These are phyloP conservation scores for Globisporangium acanthophoron DNA, from an alignment of 352 stramenopile species.

Conservation along the genomic window DNA sequence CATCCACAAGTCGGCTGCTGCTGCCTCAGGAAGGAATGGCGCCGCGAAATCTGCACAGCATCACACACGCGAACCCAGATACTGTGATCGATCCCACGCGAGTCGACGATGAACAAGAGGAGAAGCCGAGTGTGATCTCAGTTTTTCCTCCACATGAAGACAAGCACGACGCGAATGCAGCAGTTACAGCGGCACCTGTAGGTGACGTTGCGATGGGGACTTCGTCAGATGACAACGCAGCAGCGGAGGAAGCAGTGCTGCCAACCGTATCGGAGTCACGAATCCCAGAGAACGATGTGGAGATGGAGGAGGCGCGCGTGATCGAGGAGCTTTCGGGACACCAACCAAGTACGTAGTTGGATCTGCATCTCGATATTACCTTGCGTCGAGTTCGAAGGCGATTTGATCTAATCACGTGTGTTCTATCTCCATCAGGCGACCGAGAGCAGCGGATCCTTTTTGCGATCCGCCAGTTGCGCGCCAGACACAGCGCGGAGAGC, in stretches of 20 bases:
- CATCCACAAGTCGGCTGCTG: conserved; percentile 25
- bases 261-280: neutral
- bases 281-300: conserved; percentile 7
- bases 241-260: neutral
- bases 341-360: conserved; percentile 8
- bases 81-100: neutral
- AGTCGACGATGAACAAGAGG: neutral
- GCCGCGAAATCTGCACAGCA: neutral
- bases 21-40: neutral
- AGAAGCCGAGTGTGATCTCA: neutral
- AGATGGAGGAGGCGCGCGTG: conserved; percentile 13
- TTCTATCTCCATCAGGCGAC: conserved; percentile 25
- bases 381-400: too few relatives aligned
- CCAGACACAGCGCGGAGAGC: conserved; percentile 22
- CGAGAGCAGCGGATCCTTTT: conserved; percentile 48
- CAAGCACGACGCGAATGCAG: neutral
- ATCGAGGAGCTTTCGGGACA: conserved; percentile 4
- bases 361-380: neutral
- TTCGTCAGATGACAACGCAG: neutral
- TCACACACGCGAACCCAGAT: neutral
- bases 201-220: neutral
- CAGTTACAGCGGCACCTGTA: neutral
- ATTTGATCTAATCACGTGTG: neutral
- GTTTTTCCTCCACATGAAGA: too few relatives aligned
- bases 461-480: conserved; percentile 32